Evolutionary conservation across 306 rosid species (phyloP).

Genomic region (Ormosia semicastrata): DNA sequence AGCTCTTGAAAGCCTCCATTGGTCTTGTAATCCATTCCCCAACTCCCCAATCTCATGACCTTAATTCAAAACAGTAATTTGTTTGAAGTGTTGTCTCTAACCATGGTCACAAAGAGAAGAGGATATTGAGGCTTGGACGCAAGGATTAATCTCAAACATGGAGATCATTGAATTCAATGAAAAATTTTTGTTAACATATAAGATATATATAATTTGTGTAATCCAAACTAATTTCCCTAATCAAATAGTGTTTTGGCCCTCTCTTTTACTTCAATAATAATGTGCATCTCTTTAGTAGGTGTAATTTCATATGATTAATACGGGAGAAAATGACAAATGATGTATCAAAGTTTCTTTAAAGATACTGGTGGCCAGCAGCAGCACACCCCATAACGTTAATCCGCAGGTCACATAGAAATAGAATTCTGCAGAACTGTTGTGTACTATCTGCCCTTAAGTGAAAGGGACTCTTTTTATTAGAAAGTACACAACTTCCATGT

Average conservation of each 20-base stretch:
- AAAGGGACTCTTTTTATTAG: neutral
- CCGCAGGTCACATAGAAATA: neutral
- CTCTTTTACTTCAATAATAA: neutral
- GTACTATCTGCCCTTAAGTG: neutral
- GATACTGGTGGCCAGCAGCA: neutral
- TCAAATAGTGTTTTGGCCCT: neutral
- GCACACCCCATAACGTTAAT: neutral
- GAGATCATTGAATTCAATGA: neutral
- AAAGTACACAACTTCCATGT: neutral
- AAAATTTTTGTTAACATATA: too few relatives aligned
- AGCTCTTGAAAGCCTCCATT: too few relatives aligned
- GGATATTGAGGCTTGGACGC: neutral
- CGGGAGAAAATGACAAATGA: neutral
- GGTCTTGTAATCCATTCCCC: too few relatives aligned
- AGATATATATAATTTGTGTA: neutral
- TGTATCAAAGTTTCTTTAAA: neutral
- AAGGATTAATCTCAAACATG: neutral
- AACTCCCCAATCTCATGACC: too few relatives aligned
- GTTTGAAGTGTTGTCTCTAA: too few relatives aligned
- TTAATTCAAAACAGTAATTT: too few relatives aligned
- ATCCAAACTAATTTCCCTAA: neutral
- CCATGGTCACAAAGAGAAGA: too few relatives aligned
- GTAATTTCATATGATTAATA: too few relatives aligned
- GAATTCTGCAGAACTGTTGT: neutral
- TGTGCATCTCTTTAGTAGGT: neutral